phyloP scores from a whole-genome alignment of 768 basidiomycete species.

The Kwoniella bestiolae region DNA sequence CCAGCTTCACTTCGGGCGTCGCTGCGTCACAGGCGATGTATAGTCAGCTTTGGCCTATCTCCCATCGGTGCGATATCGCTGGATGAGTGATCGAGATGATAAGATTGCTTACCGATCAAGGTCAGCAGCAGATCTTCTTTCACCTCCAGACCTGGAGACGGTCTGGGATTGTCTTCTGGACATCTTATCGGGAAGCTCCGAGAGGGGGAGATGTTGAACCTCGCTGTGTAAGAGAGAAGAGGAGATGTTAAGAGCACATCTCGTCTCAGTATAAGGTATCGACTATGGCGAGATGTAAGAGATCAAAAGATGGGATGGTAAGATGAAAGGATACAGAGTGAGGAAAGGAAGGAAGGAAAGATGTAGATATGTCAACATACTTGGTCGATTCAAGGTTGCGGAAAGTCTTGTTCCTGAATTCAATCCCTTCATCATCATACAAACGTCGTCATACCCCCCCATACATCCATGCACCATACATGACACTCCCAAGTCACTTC shows the following conservation, averaged over 20 bases:
- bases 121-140: constrained; percentile 13
- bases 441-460: background rate
- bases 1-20: constrained; percentile 79
- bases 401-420: background rate
- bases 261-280: background rate
- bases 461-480: background rate
- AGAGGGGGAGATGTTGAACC: background rate
- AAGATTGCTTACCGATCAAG: constrained; percentile 18
- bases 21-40: constrained; percentile 58
- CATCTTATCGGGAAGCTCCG: background rate
- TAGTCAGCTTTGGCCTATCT: no score
- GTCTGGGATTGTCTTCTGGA: background rate
- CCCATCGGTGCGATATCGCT: no score
- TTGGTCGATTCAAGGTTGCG: background rate
- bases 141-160: background rate
- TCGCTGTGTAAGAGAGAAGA: background rate
- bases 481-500: no score
- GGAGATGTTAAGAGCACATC: background rate
- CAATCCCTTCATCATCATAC: background rate
- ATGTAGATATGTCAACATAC: background rate
- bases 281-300: background rate
- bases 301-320: no score
- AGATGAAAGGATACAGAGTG: background rate
- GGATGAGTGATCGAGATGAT: no score
- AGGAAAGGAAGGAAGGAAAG: background rate